A percentile compares a stretch with the other conserved stretches of the same genome.
Conservation (phyloP, 1,284 basidiomycete species). For the Tremellales sp. region DNA sequence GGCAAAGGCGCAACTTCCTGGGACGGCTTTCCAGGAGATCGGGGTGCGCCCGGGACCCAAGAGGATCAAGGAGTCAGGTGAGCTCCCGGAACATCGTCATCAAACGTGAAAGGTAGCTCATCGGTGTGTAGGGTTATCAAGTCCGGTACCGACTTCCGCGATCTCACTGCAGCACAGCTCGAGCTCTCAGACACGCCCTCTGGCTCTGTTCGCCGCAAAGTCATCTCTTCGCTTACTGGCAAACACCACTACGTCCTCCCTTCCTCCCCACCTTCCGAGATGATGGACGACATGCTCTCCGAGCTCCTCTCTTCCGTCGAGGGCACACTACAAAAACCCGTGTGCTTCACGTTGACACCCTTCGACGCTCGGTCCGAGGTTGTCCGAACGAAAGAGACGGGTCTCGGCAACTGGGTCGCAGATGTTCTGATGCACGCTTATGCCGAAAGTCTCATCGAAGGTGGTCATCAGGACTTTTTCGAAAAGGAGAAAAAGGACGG, state of each 20-base stretch:
- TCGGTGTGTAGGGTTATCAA: constrained; percentile 59
- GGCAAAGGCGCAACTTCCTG: constrained; percentile 69
- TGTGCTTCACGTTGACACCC: constrained; percentile 64
- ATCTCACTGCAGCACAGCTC: constrained; percentile 69
- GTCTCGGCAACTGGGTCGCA: constrained; percentile 81
- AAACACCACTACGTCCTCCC: constrained; percentile 63
- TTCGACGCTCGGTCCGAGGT: constrained; percentile 72
- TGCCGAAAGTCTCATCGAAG: constrained; percentile 62
- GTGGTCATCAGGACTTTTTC: constrained; percentile 11
- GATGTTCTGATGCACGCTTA: constrained; percentile 82
- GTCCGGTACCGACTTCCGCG: constrained; percentile 86
- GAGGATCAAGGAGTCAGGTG: constrained; percentile 67
- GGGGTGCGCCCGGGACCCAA: constrained; percentile 65
- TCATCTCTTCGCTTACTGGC: constrained; percentile 65
- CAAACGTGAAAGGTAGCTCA: too few relatives aligned
- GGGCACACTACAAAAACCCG: constrained; percentile 64
- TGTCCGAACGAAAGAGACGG: constrained; percentile 66
- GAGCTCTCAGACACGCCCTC: constrained; percentile 58
- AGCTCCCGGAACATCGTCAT: constrained; percentile 17
- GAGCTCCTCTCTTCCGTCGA: constrained; percentile 67
- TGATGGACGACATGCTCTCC: constrained; percentile 61
- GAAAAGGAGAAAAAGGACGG: constrained; percentile 36
- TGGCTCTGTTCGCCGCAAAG: constrained; percentile 62
- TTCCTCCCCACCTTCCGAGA: constrained; percentile 57
- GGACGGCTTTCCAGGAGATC: constrained; percentile 63